Evolutionary conservation across 2,329 filamentous ascomycete genomes (phyloP).

Genomic region (Fusarium ramigenum): DNA sequence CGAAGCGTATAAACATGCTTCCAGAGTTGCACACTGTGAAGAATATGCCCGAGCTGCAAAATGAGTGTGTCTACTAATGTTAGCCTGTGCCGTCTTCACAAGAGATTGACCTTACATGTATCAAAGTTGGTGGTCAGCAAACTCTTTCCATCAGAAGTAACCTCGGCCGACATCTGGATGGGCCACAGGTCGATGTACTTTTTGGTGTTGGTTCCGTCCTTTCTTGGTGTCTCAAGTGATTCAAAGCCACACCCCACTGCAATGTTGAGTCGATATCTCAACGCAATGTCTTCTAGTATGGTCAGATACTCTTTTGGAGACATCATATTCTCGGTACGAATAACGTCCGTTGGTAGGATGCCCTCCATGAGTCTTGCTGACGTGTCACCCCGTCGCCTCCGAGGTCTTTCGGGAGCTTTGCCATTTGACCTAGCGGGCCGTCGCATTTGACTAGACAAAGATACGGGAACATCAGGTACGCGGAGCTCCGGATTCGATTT

Average conservation of each 20-base stretch:
- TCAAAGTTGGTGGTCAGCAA: conserved; percentile 90
- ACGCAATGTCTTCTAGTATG: conserved; percentile 81
- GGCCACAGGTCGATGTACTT: conserved; percentile 91
- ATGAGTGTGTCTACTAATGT: conserved; percentile 72
- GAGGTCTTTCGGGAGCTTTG: conserved; percentile 47
- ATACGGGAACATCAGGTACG: conserved; percentile 60
- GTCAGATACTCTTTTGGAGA: conserved; percentile 80
- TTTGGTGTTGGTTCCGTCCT: conserved; percentile 68
- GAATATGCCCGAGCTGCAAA: conserved; percentile 83
- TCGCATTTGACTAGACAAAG: conserved; percentile 48
- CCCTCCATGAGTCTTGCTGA: conserved; percentile 66
- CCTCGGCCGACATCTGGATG: conserved; percentile 91
- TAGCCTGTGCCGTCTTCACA: neutral
- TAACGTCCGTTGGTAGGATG: conserved; percentile 73
- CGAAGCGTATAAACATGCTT: conserved; percentile 76
- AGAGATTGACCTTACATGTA: conserved; percentile 69
- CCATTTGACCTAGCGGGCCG: conserved; percentile 44
- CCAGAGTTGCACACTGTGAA: conserved; percentile 84
- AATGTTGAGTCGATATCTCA: conserved; percentile 83
- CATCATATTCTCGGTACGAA: conserved; percentile 74
- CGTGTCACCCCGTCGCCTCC: conserved; percentile 61
- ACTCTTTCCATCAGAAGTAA: conserved; percentile 72
- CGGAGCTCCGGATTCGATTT: conserved; percentile 65
- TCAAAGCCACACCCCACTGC: conserved; percentile 86
- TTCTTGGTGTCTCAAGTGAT: conserved; percentile 74